Evolutionary conservation across 2,329 filamentous ascomycete genomes (phyloP), one percentile per base, ranked within the genome.

Genomic region (Aspergillus aculeatinus): DNA sequence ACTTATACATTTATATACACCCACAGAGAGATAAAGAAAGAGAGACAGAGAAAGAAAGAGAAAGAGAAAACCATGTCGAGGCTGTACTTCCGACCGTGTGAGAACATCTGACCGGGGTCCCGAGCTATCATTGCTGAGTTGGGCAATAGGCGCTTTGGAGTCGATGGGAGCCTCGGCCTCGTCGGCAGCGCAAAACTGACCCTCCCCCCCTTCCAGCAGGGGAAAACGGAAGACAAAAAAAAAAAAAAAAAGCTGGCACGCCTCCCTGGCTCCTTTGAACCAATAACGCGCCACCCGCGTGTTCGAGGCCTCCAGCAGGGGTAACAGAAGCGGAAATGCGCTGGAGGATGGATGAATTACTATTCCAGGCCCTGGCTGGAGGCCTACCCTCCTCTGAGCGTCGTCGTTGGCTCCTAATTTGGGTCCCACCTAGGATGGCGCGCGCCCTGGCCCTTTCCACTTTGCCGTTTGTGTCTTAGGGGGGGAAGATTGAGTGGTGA

Each of bases 251-350:
- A 35, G 33, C 54, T 56, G 56, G 58, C 42, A 63, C 58, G 60
- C 65, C 60, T 64, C 61, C 51, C 35, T 57, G 57, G 54, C 16
- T 33, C 25, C 16, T n/a, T 27, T 48, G 21, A 53, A 16, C 67
- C 65, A 67, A 68, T 68, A 25, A 60, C 44, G 48, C 33, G 51
- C 49, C 27, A 50, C 54, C 52, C 50, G 58, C 48, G 53, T 53
- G 65, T 61, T 68, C 66, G 64, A 67, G 65, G 65, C 66, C 51
- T 62, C 62, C 33, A 35, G 33, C 33, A 35, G 33, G 33, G 33
- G 33, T 12, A 65, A 64, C 63, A 19, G 60, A 66, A 64, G 64
- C 65, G 64, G 65, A 61, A 59, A 65, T 60, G 39, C 23, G 55
- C 61, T 59, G 55, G 51, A 23, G 59, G 56, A 60, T 35, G 59